Base-by-base conservation (phyloP, 2,329 filamentous ascomycete species). In the Endoconidiophora polonica region DNA sequence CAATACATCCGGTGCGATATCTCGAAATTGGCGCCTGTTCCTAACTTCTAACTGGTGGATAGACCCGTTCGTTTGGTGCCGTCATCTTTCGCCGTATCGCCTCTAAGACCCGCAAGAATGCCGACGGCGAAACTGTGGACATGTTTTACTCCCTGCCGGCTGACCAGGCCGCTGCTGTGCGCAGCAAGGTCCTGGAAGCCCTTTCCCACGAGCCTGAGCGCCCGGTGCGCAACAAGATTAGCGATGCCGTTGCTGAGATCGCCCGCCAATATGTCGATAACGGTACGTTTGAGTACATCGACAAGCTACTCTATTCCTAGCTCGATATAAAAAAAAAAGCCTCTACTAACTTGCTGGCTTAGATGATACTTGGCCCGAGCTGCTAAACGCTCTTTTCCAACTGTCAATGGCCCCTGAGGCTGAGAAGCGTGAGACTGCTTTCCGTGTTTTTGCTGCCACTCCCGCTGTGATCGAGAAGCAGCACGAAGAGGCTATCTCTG, bases 391-490 rank as follows among this genome's bases (percentile, higher is more conserved):
- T 18, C 74, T 98, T 45, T 95, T 95, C 70, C 81, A 86, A 59
- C 79, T 93, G 38, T 96, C 90, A 65, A 87, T 93, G 64, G 88
- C 86, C 20, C 70, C 76, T 48, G 85, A 95, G 55, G 68, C 83
- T 26, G 82, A 83, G 56, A 83, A 93, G 68, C 81, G 91, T 55
- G 91, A 96, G 68, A 86, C 83, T 44, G 86, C 91, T 16, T 98
- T 91, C 69, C 79, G 91, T 55, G 91, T 98, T 59, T 95, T 98
- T 63, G 83, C 88, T 42, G 90, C 88, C 1, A 96, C 90, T 1
- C 91, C 91, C 3, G 84, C 84, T 29, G 90, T 98, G 59, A 96
- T 98, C 59, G 87, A 95, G 67, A 90, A 83, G 65, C 86, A 95
- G 62, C 90, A 96, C 59, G 86, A 95, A 63, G 83, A 87, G 55